These are phyloP conservation scores for Colletotrichum acutatum DNA, from an alignment of 2,329 filamentous ascomycete species.

Conservation along the genomic window DNA sequence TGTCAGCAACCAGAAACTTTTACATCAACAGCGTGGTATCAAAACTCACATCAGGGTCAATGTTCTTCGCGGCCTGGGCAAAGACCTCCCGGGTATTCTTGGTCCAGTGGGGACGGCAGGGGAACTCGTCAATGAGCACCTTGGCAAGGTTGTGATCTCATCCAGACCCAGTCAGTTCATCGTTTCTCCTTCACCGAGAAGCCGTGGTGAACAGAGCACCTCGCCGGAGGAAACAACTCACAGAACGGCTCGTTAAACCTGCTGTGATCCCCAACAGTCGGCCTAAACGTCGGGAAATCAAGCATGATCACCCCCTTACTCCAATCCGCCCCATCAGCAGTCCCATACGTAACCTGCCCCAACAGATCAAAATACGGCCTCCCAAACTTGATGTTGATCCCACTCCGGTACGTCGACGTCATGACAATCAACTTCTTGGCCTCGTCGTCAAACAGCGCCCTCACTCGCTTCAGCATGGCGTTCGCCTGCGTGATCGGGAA, in stretches of 20 bases:
- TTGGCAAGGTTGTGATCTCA: slow-evolving; percentile 56
- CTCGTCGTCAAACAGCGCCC: slow-evolving; percentile 60
- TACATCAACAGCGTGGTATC: neutral
- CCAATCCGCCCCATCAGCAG: slow-evolving; percentile 60
- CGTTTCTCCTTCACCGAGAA: neutral
- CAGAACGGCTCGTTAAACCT: slow-evolving; percentile 63
- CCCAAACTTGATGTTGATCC: slow-evolving; percentile 65
- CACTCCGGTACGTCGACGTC: slow-evolving; percentile 62
- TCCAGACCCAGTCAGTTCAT: neutral
- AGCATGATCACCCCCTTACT: slow-evolving; percentile 63
- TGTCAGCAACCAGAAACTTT: neutral
- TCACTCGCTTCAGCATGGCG: slow-evolving; percentile 58
- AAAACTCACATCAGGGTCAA: slow-evolving; percentile 54
- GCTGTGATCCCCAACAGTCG: slow-evolving; percentile 55
- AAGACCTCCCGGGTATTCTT: slow-evolving; percentile 63
- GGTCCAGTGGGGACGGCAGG: slow-evolving; percentile 63
- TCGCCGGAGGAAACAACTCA: slow-evolving; percentile 41
- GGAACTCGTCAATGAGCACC: slow-evolving; percentile 60
- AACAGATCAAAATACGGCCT: slow-evolving; percentile 59
- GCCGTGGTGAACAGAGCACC: neutral
- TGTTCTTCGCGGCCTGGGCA: slow-evolving; percentile 54
- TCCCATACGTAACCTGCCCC: slow-evolving; percentile 60
- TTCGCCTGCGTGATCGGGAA: slow-evolving; percentile 62
- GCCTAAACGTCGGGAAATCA: slow-evolving; percentile 61
- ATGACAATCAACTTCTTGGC: slow-evolving; percentile 54